Percentiles rank a stretch among this genome's conserved stretches.
Conservation (phyloP, 1,284 basidiomycete species). For the Cryptococcus sp. region DNA sequence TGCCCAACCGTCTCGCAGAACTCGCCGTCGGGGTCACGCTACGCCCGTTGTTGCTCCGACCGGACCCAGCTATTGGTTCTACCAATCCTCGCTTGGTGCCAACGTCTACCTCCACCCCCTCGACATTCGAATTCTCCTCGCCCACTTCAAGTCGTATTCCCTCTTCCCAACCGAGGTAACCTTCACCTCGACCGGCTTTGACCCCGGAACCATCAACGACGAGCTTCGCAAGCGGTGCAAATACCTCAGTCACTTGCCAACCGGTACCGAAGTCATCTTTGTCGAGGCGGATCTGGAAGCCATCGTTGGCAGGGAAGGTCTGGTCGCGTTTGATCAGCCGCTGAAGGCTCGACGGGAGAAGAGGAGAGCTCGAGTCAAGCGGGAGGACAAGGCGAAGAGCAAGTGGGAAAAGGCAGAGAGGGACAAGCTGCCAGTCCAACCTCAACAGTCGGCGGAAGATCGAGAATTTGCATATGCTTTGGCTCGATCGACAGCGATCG, state of each 20-base stretch:
- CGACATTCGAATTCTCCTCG: conserved; percentile 86
- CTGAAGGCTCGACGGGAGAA: conserved; percentile 68
- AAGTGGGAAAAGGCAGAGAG: conserved; percentile 66
- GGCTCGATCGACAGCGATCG: conserved; percentile 27
- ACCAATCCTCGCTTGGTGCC: conserved; percentile 87
- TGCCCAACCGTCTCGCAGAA: conserved; percentile 17
- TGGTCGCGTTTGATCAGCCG: conserved; percentile 73
- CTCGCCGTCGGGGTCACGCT: conserved; percentile 20
- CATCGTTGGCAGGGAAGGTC: conserved; percentile 65
- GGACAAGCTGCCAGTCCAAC: conserved; percentile 55
- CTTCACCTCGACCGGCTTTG: conserved; percentile 69
- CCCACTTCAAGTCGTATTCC: conserved; percentile 75
- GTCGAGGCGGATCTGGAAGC: conserved; percentile 76
- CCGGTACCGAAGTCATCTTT: conserved; percentile 89
- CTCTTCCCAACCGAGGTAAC: conserved; percentile 78
- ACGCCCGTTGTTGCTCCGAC: conserved; percentile 17
- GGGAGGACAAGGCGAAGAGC: conserved; percentile 73
- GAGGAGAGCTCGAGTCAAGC: conserved; percentile 68
- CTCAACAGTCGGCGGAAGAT: conserved; percentile 15
- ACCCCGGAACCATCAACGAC: conserved; percentile 65
- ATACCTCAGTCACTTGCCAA: conserved; percentile 87
- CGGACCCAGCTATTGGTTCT: conserved; percentile 70
- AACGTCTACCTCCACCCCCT: conserved; percentile 91
- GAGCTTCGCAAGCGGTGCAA: conserved; percentile 90
- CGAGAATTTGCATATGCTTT: conserved; percentile 34